Conservation (phyloP, 2,329 filamentous ascomycete species). For the Epichloe sibirici region DNA sequence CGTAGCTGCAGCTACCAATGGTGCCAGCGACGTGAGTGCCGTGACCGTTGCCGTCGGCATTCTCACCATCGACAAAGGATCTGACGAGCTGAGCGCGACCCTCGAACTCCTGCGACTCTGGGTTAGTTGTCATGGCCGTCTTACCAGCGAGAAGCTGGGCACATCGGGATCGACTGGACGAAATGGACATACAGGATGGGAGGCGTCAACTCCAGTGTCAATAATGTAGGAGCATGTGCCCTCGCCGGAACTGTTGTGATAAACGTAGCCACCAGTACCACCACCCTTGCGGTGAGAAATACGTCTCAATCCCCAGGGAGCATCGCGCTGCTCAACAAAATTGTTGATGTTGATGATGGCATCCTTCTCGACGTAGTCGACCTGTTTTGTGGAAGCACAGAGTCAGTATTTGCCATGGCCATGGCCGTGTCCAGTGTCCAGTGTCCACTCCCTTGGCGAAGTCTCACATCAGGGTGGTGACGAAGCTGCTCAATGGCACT, state of each 20-base stretch:
- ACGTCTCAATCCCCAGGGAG: slow-evolving; percentile 17
- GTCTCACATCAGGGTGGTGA: slow-evolving; percentile 13
- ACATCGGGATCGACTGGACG: slow-evolving; percentile 14
- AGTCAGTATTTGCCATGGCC: too few relatives aligned
- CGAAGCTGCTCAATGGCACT: slow-evolving; percentile 11
- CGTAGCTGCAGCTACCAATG: slow-evolving; percentile 20
- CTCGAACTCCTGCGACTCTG: slow-evolving; percentile 23
- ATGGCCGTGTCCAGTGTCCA: too few relatives aligned
- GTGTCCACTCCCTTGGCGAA: too few relatives aligned
- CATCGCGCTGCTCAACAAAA: slow-evolving; percentile 9
- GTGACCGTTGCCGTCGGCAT: slow-evolving; percentile 16
- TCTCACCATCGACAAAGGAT: slow-evolving; percentile 14
- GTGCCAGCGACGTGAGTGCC: slow-evolving; percentile 13
- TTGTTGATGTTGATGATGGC: slow-evolving; percentile 13
- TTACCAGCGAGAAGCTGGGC: not conserved
- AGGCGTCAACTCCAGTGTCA: slow-evolving; percentile 29
- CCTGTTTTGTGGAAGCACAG: slow-evolving; percentile 2
- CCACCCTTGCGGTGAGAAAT: slow-evolving; percentile 22
- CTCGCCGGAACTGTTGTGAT: slow-evolving; percentile 25
- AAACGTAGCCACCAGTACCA: slow-evolving; percentile 21
- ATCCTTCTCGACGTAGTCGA: slow-evolving; percentile 26
- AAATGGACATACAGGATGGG: slow-evolving; percentile 24
- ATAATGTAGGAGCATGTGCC: slow-evolving; percentile 32
- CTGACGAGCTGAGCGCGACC: slow-evolving; percentile 20
- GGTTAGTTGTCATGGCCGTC: slow-evolving; percentile 12